Evolutionary conservation across 2,329 filamentous ascomycete species (phyloP), one percentile per base, ranked within the genome.

Genomic region (Trichoderma koningii): DNA sequence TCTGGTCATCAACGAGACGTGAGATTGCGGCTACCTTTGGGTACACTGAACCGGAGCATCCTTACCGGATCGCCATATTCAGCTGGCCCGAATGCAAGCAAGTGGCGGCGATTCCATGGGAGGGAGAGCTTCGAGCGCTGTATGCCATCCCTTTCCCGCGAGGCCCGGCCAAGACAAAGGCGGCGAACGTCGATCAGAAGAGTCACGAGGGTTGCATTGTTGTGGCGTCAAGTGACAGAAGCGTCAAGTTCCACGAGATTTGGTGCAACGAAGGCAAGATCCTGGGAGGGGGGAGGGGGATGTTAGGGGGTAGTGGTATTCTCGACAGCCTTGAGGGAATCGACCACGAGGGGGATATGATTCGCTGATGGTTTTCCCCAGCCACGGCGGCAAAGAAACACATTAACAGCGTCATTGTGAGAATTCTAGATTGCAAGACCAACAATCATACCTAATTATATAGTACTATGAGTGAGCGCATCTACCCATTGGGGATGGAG

Each of bases 11-110:
- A 30, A 94, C 88, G 12, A 85, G 91, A 12, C 87, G 90, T 44
- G 95, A 98, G 75, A 95, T 99, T 68, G 91, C 87, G 0, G 95
- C 93, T 1, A 97, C 94, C 0, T 97, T 99, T 77, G 94, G 95
- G 5, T 98, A 96, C 73, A 87, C 93, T 3, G 89, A 96, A 70
- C 93, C 94, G 1, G 91, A 96, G 48, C 95, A 99, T 73, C 87
- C 90, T 0, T 91, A 90, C 71, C 88, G 95, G 21, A 91, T 99
- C 69, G 95, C 93, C 1, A 89, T 98, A 9, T 99, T 97, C 77
- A 89, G 90, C 52, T 98, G 95, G 95, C 95, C 95, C 0, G 89
- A 91, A 63, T 98, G 95, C 76, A 86, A 87, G 69, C 91, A 95
- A 73, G 85, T 97, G 1, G 90, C 92, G 12, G 89, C 90, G 17